A percentile compares a stretch with the other conserved stretches of the same genome.
Conservation (phyloP, 148 eudicot genomes). For the Silene uniflora region DNA sequence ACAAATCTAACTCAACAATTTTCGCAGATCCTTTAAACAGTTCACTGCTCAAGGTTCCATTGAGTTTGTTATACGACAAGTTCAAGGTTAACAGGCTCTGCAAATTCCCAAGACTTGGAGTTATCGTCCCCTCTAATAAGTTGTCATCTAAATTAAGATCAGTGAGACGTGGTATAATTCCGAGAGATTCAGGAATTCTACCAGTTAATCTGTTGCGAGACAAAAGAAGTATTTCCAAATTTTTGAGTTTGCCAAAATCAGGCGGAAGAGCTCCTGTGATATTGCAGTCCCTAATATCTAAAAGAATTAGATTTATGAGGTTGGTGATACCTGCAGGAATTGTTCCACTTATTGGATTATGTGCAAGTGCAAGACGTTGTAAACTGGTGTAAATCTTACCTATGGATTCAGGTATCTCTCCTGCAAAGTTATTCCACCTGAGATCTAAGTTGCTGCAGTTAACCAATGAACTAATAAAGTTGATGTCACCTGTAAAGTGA, state of each 20-base stretch:
- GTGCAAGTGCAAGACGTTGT: not conserved
- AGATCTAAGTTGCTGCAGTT: no score
- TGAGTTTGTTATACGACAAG: not conserved
- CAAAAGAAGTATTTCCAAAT: not conserved
- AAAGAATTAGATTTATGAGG: not conserved
- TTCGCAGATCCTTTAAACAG: not conserved
- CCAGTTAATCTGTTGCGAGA: constrained; percentile 14
- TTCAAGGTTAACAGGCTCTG: not conserved
- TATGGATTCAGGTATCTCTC: constrained; percentile 7
- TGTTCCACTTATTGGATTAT: constrained; percentile 12
- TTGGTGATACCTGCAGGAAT: constrained; percentile 11
- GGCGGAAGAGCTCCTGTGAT: constrained; percentile 13
- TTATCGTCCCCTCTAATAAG: constrained; percentile 4
- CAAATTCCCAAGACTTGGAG: constrained; percentile 6
- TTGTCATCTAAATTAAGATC: not conserved
- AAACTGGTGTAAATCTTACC: constrained; percentile 19
- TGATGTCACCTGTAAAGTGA: no score
- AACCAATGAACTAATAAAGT: no score
- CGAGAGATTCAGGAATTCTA: constrained; percentile 7
- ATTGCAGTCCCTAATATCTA: no score
- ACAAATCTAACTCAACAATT: not conserved
- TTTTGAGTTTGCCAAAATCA: constrained; percentile 14
- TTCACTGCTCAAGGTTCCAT: not conserved
- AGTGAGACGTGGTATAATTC: not conserved
- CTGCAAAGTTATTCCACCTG: no score